Evolutionary conservation across 306 rosid species (phyloP).

Genomic region (Quercus wislizeni): DNA sequence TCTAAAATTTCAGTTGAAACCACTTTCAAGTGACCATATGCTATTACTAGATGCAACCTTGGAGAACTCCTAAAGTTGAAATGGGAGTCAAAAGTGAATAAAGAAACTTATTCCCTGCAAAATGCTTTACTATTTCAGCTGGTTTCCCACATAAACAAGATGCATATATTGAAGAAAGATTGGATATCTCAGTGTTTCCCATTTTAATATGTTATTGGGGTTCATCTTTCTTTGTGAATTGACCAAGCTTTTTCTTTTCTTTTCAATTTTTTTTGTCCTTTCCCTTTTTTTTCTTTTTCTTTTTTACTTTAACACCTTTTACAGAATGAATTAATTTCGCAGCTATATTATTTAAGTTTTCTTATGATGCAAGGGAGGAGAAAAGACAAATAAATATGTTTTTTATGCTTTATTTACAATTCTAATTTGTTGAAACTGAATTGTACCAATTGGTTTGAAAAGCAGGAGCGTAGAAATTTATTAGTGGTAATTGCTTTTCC

Average conservation of each 20-base stretch:
- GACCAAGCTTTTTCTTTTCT: not conserved
- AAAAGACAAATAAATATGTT: not conserved
- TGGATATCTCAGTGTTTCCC: not conserved
- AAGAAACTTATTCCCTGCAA: not conserved
- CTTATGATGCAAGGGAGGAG: not conserved
- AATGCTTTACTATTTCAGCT: not conserved
- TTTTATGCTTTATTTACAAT: not conserved
- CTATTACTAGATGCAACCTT: not conserved
- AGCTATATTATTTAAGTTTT: not conserved
- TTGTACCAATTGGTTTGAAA: not conserved
- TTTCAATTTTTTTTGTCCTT: not conserved
- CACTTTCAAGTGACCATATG: not conserved
- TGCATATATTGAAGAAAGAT: not conserved
- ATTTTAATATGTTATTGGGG: not conserved
- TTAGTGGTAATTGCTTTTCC: not conserved
- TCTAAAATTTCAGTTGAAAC: no score
- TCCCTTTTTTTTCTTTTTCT: not conserved
- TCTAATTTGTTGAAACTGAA: not conserved
- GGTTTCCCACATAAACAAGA: no score
- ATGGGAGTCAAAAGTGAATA: not conserved
- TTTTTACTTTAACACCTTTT: not conserved
- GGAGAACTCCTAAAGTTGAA: not conserved
- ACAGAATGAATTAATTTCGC: not conserved
- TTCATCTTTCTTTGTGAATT: not conserved
- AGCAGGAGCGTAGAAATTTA: not conserved